Conservation (phyloP, 495 filamentous ascomycete genomes). For the Aspergillus cristatus region DNA sequence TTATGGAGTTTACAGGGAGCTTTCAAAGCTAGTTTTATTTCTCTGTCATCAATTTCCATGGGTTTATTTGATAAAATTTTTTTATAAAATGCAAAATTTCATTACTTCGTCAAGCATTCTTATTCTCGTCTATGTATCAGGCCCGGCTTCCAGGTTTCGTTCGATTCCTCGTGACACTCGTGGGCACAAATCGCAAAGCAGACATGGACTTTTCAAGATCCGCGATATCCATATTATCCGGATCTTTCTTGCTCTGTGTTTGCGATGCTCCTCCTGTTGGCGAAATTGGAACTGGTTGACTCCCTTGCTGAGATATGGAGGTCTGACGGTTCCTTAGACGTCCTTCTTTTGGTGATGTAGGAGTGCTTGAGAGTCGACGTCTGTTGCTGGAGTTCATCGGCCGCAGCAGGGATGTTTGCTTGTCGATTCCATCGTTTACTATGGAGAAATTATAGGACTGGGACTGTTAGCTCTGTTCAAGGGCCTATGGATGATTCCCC, state of each 20-base stretch:
- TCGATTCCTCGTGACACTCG: constrained; percentile 45
- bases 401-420: constrained; percentile 64
- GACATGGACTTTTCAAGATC: constrained; percentile 74
- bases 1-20: too few relatives aligned
- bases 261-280: too few relatives aligned
- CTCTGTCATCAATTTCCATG: too few relatives aligned
- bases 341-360: constrained; percentile 28
- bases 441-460: constrained; percentile 84
- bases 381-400: constrained; percentile 37
- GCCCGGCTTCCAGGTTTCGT: constrained; percentile 4
- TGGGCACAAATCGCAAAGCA: constrained; percentile 70
- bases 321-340: constrained; percentile 27
- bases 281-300: not conserved
- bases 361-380: constrained; percentile 43
- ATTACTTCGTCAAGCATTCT: too few relatives aligned
- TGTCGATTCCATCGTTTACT: constrained; percentile 81
- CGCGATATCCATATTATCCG: constrained; percentile 54
- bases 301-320: constrained; percentile 18
- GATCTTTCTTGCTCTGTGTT: not conserved
- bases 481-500: too few relatives aligned
- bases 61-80: too few relatives aligned
- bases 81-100: too few relatives aligned
- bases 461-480: constrained; percentile 4
- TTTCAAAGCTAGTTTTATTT: too few relatives aligned
- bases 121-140: not conserved